Base-by-base conservation (phyloP, 768 basidiomycete genomes). In the Phaffia tasmanica region DNA sequence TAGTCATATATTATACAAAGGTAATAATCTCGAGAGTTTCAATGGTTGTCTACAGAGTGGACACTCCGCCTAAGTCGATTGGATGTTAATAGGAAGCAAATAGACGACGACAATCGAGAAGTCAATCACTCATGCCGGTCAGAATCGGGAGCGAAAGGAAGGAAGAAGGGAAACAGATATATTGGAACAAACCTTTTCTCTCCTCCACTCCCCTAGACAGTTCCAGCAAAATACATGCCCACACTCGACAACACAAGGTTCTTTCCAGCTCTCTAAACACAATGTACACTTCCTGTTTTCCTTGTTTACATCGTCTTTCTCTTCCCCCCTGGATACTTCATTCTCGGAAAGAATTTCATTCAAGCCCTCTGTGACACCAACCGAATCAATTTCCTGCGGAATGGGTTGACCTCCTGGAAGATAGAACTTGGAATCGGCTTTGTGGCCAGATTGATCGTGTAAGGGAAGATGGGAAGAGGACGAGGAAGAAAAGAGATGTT, bases 151-250 rank as follows among this genome's bases (percentile, higher is more conserved):
- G 29, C 23, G 29, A 27, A 25, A 51, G 3, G 25, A 8, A 51
- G 14, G 32, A 27, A 55, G 53, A 8, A 55, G 18, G 30, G 18
- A 15, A 46, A 3, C 19, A 9, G n/a, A 25, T 16, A 25, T 11
- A 19, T 54, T 21, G 46, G 51, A 25, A 71, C 77, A 61, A 64
- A 86, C 86, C 83, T 89, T 92, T 75, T 92, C 89, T 74, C 86
- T 79, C 18, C 86, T 88, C 89, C 89, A 92, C 14, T 85, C 87
- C 54, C 87, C 83, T 50, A 92, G 88, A 72, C 89, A 92, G 71
- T 80, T 84, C 89, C 89, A 92, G 71, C 89, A 90, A 74, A 91
- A 92, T 56, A 92, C 73, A 75, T 92, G 89, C 0, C 89, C 89
- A 70, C 89, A 92, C 74, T 91, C 89, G 0, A 89, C 92, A 32